Percentiles rank a stretch among this genome's conserved stretches.
Evolutionary conservation across 208 protist genomes (phyloP).

Genomic region (Trichomonas gallinae): DNA sequence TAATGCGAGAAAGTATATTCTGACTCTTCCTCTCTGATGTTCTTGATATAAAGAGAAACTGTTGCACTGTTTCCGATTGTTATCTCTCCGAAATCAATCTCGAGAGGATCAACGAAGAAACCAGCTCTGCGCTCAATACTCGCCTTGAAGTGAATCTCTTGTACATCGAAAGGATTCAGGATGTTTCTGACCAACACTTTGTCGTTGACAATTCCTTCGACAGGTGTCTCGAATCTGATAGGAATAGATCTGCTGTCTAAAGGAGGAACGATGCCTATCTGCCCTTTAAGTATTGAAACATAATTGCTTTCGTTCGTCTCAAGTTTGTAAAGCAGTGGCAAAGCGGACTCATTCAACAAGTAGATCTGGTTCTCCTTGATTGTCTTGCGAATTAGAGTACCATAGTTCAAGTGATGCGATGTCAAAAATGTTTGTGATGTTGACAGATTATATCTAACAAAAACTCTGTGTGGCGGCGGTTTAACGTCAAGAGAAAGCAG

Average conservation of each 20-base stretch:
- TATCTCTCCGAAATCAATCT: background rate
- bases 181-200: background rate
- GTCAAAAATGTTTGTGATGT: background rate
- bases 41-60: background rate
- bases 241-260: background rate
- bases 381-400: background rate
- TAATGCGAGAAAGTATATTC: background rate
- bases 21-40: background rate
- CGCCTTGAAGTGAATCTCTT: background rate
- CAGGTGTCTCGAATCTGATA: background rate
- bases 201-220: background rate
- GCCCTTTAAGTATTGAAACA: background rate
- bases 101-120: background rate
- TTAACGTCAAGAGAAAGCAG: background rate
- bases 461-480: background rate
- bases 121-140: background rate
- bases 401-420: background rate
- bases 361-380: background rate
- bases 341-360: background rate
- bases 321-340: background rate
- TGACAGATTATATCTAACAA: background rate
- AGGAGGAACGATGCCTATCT: background rate
- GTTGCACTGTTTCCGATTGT: background rate
- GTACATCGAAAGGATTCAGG: background rate
- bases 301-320: background rate